Percentiles rank a stretch among this genome's conserved stretches.
Evolutionary conservation across 176 grass and related monocot species (phyloP).

Genomic region (Avena atlantica): DNA sequence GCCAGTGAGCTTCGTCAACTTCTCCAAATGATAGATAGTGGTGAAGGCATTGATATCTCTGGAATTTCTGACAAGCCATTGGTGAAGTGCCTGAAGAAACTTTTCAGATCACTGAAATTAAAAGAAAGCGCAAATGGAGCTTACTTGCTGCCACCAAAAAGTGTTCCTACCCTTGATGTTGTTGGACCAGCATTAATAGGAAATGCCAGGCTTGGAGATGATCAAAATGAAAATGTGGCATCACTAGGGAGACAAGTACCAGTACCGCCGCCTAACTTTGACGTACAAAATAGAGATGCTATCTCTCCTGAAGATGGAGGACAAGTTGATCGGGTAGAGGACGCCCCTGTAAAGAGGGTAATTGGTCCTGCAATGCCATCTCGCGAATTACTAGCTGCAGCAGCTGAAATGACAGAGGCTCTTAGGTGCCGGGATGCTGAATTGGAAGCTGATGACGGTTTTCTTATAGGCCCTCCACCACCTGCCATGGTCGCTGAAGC

Average conservation of each 20-base stretch:
- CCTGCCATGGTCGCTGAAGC: slow-evolving; percentile 89
- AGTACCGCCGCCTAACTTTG: slow-evolving; percentile 32
- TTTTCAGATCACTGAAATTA: slow-evolving; percentile 79
- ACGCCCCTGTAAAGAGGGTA: slow-evolving; percentile 69
- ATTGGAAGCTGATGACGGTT: slow-evolving; percentile 71
- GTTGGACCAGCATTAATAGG: slow-evolving; percentile 52
- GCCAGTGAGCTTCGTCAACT: slow-evolving; percentile 68
- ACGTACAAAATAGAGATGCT: slow-evolving; percentile 47
- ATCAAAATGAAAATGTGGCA: slow-evolving; percentile 28
- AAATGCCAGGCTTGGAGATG: slow-evolving; percentile 37
- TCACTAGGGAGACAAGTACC: slow-evolving; percentile 37
- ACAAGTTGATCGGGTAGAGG: slow-evolving; percentile 46
- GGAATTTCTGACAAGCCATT: slow-evolving; percentile 82
- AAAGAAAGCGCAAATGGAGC: slow-evolving; percentile 69
- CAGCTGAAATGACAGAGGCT: slow-evolving; percentile 95
- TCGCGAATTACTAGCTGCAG: slow-evolving; percentile 84
- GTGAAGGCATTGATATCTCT: slow-evolving; percentile 85
- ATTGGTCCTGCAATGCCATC: slow-evolving; percentile 99
- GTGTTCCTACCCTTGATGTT: slow-evolving; percentile 67
- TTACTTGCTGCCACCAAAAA: slow-evolving; percentile 72
- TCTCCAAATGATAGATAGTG: slow-evolving; percentile 95
- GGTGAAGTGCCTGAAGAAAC: slow-evolving; percentile 73
- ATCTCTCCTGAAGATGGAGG: slow-evolving; percentile 26
- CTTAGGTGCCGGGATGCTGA: slow-evolving; percentile 84
- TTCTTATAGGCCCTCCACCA: slow-evolving; percentile 94